Evolutionary conservation across 176 grass and related monocot species (phyloP).

Genomic region (Alopecurus myosuroides): DNA sequence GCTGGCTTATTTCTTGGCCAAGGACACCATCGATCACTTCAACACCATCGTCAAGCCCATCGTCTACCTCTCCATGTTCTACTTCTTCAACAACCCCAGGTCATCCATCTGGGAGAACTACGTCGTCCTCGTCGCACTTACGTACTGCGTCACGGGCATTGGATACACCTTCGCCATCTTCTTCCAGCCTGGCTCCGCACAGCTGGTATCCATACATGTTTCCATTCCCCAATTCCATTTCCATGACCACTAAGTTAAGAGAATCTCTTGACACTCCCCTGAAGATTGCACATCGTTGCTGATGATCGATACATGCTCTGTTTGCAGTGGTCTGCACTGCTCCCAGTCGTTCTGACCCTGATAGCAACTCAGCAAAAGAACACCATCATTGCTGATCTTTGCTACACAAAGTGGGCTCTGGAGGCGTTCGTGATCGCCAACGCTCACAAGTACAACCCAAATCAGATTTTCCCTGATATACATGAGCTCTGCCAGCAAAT

Average conservation of each 20-base stretch:
- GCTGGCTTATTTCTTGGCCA: conserved; percentile 62
- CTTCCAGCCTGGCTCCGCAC: conserved; percentile 71
- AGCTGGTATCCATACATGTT: conserved; percentile 35
- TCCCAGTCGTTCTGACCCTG: conserved; percentile 66
- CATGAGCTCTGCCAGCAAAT: not conserved
- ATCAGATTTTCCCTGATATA: not conserved
- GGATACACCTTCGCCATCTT: conserved; percentile 78
- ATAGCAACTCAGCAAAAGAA: conserved; percentile 69
- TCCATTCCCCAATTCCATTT: not conserved
- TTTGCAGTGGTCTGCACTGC: conserved; percentile 66
- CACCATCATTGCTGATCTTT: conserved; percentile 47
- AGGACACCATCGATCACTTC: conserved; percentile 71
- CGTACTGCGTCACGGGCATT: conserved; percentile 70
- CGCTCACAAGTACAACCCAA: conserved; percentile 41
- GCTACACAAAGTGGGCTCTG: conserved; percentile 80
- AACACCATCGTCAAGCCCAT: conserved; percentile 79
- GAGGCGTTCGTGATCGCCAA: conserved; percentile 69
- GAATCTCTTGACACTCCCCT: not conserved
- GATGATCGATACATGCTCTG: not conserved
- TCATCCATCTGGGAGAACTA: conserved; percentile 73
- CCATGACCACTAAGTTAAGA: not conserved
- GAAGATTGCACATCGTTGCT: not conserved
- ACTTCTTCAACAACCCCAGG: conserved; percentile 84
- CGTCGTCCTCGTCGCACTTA: conserved; percentile 42
- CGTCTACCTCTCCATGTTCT: conserved; percentile 84